Conservation (phyloP, 2,329 filamentous ascomycete genomes). For the Ophiocordyceps camponoti-leonardi region DNA sequence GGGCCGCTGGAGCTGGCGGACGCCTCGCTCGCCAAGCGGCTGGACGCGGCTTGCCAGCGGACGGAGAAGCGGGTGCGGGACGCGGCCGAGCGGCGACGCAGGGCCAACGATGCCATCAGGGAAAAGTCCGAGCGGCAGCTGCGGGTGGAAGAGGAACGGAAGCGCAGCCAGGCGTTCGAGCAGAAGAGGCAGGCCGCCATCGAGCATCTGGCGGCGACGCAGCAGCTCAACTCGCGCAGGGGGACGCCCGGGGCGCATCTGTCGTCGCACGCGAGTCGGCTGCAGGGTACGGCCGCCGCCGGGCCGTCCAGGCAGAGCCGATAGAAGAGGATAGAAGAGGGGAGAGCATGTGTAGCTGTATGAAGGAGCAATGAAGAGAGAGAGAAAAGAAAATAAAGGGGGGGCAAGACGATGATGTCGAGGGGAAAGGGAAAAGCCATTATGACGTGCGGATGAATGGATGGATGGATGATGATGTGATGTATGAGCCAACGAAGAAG, state of each 20-base stretch:
- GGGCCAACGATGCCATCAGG: constrained; percentile 23
- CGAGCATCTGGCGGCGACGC: constrained; percentile 17
- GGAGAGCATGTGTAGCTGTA: not conserved
- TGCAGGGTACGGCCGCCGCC: constrained; percentile 4
- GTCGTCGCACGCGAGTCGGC: constrained; percentile 3
- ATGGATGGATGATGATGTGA: too few species aligned
- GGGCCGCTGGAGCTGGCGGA: constrained; percentile 17
- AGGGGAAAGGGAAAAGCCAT: too few species aligned
- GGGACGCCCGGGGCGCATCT: constrained; percentile 12
- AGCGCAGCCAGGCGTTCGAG: constrained; percentile 33
- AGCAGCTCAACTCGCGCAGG: constrained; percentile 9
- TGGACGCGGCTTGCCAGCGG: constrained; percentile 30
- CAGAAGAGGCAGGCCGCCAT: constrained; percentile 26
- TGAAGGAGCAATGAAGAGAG: not conserved
- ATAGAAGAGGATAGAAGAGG: constrained; percentile 3
- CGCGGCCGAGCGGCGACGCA: constrained; percentile 19
- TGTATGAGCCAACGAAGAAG: too few species aligned
- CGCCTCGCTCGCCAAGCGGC: constrained; percentile 20
- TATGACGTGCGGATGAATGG: too few species aligned
- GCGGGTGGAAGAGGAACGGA: constrained; percentile 27
- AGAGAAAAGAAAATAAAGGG: too few species aligned
- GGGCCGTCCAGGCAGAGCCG: constrained; percentile 7
- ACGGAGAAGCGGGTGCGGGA: constrained; percentile 27
- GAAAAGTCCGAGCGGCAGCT: constrained; percentile 25
- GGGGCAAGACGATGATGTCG: too few species aligned